Evolutionary conservation across 306 rosid species (phyloP), one percentile per base, ranked within the genome.

Genomic region (Fagus crenata): DNA sequence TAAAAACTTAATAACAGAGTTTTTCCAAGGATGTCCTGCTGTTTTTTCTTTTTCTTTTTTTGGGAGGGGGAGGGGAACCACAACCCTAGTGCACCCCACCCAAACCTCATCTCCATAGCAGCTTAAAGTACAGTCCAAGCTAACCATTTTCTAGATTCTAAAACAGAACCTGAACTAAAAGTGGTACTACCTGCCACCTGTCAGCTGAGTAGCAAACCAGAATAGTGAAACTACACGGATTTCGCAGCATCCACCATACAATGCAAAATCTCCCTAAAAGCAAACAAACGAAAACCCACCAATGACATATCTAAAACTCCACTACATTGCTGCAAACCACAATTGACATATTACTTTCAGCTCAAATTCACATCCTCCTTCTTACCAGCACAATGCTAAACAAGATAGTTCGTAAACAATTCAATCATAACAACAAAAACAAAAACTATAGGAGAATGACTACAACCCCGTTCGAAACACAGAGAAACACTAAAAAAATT

Each of bases 141-240:
- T 65, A 65, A 18, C 71, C 71, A 36, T n/a, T 69, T 31, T 39
- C 55, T 37, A 43, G 55, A 22, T 13, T 12, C 7, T 43, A 69
- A 69, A 18, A 42, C 11, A 13, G 41, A 13, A 36, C 31, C 49
- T 13, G 49, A 46, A 46, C 3, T 65, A 37, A 2, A 15, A 12
- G 8, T 65, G n/a, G 43, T 6, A 37, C 22, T 37, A 37, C 43
- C 43, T 65, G 22, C 70, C 49, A 65, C 36, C 6, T 12, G 35
- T 39, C 49, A 75, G 22, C 39, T 46, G 4, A 67, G 35, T 22
- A 76, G 51, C 71, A 53, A 33, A 7, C 3, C 18, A 70, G 72
- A 65, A 72, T 54, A 72, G 46, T 39, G 18, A 75, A 33, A 58
- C 17, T 15, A 12, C 14, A 51, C 54, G 60, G 28, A 73, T 58